Conservation (phyloP, 345 rosid species). For the Angophora floribunda region DNA sequence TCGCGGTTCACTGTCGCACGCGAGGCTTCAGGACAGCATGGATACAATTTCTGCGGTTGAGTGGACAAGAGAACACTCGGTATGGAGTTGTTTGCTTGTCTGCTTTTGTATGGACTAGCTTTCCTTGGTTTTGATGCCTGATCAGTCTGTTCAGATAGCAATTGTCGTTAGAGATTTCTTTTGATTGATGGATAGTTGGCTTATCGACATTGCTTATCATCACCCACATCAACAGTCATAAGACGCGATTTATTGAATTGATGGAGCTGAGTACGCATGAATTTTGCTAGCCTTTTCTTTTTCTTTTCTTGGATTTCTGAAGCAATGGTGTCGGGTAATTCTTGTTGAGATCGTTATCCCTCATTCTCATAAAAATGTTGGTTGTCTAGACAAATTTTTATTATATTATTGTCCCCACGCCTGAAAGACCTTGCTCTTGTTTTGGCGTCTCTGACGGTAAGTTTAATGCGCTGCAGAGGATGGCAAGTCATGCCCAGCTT, state of each 20-base stretch:
- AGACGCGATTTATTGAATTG: not conserved
- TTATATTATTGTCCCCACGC: not conserved
- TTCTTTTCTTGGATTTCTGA: too few relatives aligned
- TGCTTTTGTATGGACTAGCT: not conserved
- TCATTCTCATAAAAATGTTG: not conserved
- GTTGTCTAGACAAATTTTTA: not conserved
- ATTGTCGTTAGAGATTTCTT: not conserved
- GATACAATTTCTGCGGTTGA: too few relatives aligned
- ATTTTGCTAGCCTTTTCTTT: not conserved
- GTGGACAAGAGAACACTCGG: not conserved
- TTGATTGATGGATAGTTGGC: not conserved
- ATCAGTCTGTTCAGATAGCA: not conserved
- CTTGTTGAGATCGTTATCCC: too few relatives aligned
- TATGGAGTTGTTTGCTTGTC: not conserved
- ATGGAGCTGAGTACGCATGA: not conserved
- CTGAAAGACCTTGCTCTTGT: not conserved
- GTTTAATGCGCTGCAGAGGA: conserved; percentile 9
- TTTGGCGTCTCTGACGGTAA: not conserved
- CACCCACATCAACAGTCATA: not conserved
- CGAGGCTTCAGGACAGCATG: not conserved
- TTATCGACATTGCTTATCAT: not conserved
- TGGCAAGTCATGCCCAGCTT: conserved; percentile 14
- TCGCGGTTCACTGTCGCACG: not conserved
- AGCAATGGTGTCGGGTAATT: too few relatives aligned
- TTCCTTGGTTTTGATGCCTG: not conserved